Evolutionary conservation across 768 basidiomycete species (phyloP).

Genomic region (Lactarius trivialis): DNA sequence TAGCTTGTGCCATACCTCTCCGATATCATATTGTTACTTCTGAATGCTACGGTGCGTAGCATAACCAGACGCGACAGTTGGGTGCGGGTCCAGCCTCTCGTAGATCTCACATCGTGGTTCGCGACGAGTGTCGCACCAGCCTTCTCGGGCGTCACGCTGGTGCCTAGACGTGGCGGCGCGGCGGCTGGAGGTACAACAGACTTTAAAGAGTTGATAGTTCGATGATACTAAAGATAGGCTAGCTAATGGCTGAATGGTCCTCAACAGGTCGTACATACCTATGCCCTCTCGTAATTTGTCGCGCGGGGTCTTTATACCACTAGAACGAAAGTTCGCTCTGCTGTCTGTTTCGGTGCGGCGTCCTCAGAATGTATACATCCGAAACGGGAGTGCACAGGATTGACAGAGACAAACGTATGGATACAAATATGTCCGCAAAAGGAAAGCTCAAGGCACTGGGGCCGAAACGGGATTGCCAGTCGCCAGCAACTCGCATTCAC

Average conservation of each 20-base stretch:
- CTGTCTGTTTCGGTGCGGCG: neutral
- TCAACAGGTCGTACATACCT: conserved; percentile 56
- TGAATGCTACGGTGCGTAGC: no score
- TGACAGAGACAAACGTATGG: neutral
- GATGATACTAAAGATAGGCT: neutral
- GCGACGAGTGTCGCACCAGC: conserved; percentile 61
- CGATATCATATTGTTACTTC: no score
- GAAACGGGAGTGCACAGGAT: no score
- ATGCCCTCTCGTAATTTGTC: no score
- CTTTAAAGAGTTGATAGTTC: no score
- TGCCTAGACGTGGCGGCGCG: conserved; percentile 88
- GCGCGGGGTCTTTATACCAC: neutral
- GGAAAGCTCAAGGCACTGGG: neutral
- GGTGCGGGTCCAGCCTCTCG: no score
- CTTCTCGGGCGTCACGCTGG: conserved; percentile 81
- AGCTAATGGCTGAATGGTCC: conserved; percentile 15
- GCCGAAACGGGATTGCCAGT: conserved; percentile 3
- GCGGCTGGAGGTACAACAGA: conserved; percentile 38
- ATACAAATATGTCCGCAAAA: neutral
- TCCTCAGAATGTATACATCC: no score
- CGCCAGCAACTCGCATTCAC: conserved; percentile 62
- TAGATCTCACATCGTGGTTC: conserved; percentile 60
- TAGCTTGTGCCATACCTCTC: no score
- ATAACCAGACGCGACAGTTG: no score
- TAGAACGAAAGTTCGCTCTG: neutral